Conservation (phyloP, 345 rosid species). For the Punica granatum region DNA sequence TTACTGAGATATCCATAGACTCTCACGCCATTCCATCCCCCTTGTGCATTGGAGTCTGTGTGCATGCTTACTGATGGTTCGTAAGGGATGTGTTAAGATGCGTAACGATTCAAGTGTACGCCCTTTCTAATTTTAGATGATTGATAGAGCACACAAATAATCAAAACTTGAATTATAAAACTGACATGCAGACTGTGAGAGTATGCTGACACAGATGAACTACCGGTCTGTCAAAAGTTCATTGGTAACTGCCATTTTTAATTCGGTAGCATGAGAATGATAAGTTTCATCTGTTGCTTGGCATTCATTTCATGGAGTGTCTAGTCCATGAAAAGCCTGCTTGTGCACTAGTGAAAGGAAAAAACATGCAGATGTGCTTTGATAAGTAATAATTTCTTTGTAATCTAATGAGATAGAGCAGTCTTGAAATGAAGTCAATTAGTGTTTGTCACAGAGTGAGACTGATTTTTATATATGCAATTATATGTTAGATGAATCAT, state of each 20-base stretch:
- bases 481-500: conserved; percentile 3
- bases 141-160: not conserved
- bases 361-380: not conserved
- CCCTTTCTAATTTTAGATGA: not conserved
- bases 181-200: too few relatives aligned
- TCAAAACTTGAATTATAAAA: not conserved
- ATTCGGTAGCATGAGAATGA: not conserved
- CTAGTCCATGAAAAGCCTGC: not conserved
- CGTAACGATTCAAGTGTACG: not conserved
- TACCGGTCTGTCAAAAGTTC: too few relatives aligned
- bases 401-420: not conserved
- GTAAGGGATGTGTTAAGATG: not conserved
- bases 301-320: not conserved
- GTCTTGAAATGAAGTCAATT: not conserved
- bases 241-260: not conserved
- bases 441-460: not conserved
- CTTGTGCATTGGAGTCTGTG: not conserved
- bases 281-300: not conserved
- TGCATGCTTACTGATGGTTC: not conserved
- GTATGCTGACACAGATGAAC: too few relatives aligned
- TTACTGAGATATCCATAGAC: not conserved
- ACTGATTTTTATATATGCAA: not conserved
- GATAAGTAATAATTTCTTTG: not conserved
- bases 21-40: not conserved
- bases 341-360: not conserved